Conservation (phyloP, 805 yeast species). For the Saccharomycopsis lassenensis region DNA sequence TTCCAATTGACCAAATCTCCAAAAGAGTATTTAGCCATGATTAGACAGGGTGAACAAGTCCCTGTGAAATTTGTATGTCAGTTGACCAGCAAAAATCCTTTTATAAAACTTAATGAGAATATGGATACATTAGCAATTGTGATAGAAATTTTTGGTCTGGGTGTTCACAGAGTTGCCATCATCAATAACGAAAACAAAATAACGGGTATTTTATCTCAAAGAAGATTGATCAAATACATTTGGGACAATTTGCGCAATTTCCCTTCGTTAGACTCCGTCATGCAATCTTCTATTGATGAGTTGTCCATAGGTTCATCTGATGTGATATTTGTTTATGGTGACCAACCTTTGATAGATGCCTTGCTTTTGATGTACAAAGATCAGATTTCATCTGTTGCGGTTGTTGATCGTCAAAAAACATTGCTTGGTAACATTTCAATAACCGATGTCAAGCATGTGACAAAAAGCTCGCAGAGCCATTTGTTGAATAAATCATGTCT, state of each 20-base stretch:
- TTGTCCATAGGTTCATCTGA: constrained; percentile 60
- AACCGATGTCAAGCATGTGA: constrained; percentile 84
- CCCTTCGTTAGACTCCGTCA: constrained; percentile 65
- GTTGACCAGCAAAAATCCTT: constrained; percentile 81
- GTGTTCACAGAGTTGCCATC: constrained; percentile 90
- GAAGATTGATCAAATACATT: constrained; percentile 70
- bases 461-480: constrained; percentile 79
- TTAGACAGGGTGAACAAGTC: constrained; percentile 61
- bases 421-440: constrained; percentile 88
- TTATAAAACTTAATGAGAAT: constrained; percentile 60
- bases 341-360: constrained; percentile 79
- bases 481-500: constrained; percentile 72
- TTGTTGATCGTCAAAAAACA: constrained; percentile 66
- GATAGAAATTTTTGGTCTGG: constrained; percentile 83
- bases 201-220: constrained; percentile 81
- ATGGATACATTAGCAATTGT: constrained; percentile 58
- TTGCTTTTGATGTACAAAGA: constrained; percentile 73
- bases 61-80: constrained; percentile 84
- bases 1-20: constrained; percentile 22
- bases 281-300: constrained; percentile 57
- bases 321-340: constrained; percentile 79
- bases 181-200: constrained; percentile 44
- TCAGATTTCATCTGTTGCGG: constrained; percentile 85
- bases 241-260: constrained; percentile 92
- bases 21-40: constrained; percentile 32